Conservation (phyloP, 1,284 basidiomycete species). For the Microstroma glucosiphilum region DNA sequence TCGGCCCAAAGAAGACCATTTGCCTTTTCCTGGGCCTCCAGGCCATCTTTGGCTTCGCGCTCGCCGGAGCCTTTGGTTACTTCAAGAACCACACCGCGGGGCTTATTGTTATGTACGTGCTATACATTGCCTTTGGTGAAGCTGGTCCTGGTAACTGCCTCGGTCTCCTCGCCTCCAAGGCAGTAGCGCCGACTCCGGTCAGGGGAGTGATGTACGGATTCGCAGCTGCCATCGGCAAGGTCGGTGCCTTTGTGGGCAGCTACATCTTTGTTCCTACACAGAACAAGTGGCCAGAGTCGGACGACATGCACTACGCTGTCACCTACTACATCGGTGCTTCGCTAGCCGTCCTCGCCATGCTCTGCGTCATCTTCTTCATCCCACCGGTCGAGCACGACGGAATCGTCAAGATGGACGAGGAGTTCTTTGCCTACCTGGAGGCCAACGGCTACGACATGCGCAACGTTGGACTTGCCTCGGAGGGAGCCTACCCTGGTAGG, state of each 20-base stretch:
- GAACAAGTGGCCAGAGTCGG: constrained; percentile 16
- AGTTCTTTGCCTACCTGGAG: constrained; percentile 51
- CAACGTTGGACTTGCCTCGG: constrained; percentile 26
- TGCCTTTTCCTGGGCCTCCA: constrained; percentile 37
- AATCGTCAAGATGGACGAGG: constrained; percentile 69
- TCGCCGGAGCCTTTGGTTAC: constrained; percentile 34
- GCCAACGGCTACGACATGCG: constrained; percentile 42
- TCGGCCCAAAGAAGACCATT: constrained; percentile 46
- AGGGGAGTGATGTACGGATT: constrained; percentile 43
- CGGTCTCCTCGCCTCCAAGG: constrained; percentile 39
- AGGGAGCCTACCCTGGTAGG: not conserved
- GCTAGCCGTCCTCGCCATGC: constrained; percentile 70
- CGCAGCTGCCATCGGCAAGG: constrained; percentile 76
- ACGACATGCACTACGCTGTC: constrained; percentile 27
- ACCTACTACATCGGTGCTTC: constrained; percentile 54
- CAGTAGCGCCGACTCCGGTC: constrained; percentile 32
- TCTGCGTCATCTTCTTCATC: constrained; percentile 69
- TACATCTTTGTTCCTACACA: constrained; percentile 40
- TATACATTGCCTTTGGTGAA: constrained; percentile 81
- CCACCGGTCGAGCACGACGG: constrained; percentile 68
- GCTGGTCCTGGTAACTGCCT: constrained; percentile 55
- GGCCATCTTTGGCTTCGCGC: constrained; percentile 58
- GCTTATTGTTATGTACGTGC: constrained; percentile 68
- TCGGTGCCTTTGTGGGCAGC: constrained; percentile 35
- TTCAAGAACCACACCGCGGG: constrained; percentile 52